These are phyloP conservation scores for Neopestalotiopsis clavispora DNA, from an alignment of 2,329 filamentous ascomycete species.

Conservation along the genomic window DNA sequence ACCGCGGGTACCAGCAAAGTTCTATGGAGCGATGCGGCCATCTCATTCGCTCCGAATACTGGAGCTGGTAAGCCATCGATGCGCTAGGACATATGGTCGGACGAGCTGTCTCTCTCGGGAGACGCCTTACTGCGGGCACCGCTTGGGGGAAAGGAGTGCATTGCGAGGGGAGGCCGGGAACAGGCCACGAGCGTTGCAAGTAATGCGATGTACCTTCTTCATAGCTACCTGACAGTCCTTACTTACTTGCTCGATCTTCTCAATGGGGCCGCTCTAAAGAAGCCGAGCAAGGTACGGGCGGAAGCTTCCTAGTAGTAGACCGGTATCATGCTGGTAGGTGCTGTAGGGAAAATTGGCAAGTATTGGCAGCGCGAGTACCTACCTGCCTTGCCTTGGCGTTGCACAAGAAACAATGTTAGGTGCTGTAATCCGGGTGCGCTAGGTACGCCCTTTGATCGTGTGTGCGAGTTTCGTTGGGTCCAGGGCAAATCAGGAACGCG, in stretches of 20 bases:
- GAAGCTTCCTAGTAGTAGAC: background rate
- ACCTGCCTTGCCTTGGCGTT: background rate
- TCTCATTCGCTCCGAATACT: slow-evolving; percentile 7
- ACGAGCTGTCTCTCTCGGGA: slow-evolving; percentile 4
- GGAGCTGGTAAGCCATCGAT: background rate
- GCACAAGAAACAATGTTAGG: background rate
- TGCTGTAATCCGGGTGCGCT: background rate
- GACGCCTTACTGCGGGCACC: background rate
- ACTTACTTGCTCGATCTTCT: background rate
- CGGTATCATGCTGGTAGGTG: background rate
- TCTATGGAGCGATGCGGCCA: slow-evolving; percentile 1
- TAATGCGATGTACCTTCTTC: background rate
- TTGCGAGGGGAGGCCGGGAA: background rate
- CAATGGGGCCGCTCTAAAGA: background rate
- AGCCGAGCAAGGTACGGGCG: background rate
- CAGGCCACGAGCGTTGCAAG: background rate
- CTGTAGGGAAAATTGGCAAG: background rate
- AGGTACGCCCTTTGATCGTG: background rate
- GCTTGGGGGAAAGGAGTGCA: background rate
- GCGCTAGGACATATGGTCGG: slow-evolving; percentile 12
- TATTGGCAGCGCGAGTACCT: background rate
- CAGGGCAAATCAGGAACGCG: slow-evolving; percentile 15
- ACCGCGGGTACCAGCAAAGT: slow-evolving; percentile 17
- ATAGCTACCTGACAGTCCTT: background rate
- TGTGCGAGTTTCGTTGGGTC: slow-evolving; percentile 10